Evolutionary conservation across 768 basidiomycete genomes (phyloP).

Genomic region (Leccinum obscurum): DNA sequence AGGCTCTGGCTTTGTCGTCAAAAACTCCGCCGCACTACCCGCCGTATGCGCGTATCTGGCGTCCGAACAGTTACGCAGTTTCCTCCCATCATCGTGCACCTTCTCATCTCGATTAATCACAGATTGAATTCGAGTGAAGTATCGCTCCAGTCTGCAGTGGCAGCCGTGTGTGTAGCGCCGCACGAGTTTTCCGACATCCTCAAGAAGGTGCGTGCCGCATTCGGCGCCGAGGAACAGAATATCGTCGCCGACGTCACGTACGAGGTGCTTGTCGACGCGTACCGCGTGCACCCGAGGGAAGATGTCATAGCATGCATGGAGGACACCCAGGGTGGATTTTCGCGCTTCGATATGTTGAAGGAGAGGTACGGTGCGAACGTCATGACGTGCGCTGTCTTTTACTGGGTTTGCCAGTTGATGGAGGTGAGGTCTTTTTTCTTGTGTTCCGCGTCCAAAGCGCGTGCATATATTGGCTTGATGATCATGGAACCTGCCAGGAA

Average conservation of each 20-base stretch:
- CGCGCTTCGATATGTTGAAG: slow-evolving; percentile 15
- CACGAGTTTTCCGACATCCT: slow-evolving; percentile 25
- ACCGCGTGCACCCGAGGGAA: slow-evolving; percentile 18
- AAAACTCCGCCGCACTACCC: slow-evolving; percentile 24
- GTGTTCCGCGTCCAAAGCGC: not conserved
- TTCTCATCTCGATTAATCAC: not conserved
- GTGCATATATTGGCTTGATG: not conserved
- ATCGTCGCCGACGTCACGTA: slow-evolving; percentile 23
- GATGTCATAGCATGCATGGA: slow-evolving; percentile 34
- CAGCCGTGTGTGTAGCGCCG: slow-evolving; percentile 26
- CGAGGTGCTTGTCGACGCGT: slow-evolving; percentile 30
- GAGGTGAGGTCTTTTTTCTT: slow-evolving; percentile 30
- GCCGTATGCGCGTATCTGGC: slow-evolving; percentile 34
- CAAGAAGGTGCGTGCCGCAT: slow-evolving; percentile 22
- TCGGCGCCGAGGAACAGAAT: slow-evolving; percentile 4
- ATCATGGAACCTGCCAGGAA: not conserved
- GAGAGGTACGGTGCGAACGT: slow-evolving; percentile 19
- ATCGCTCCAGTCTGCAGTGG: slow-evolving; percentile 26
- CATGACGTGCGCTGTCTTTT: slow-evolving; percentile 43
- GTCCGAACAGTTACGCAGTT: slow-evolving; percentile 30
- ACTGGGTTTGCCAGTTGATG: slow-evolving; percentile 44
- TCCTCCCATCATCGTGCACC: not conserved
- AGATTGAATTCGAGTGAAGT: slow-evolving; percentile 33
- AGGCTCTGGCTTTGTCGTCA: slow-evolving; percentile 31
- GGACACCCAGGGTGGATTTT: slow-evolving; percentile 32